Conservation (phyloP, 306 rosid species). For the Quercus wislizeni region DNA sequence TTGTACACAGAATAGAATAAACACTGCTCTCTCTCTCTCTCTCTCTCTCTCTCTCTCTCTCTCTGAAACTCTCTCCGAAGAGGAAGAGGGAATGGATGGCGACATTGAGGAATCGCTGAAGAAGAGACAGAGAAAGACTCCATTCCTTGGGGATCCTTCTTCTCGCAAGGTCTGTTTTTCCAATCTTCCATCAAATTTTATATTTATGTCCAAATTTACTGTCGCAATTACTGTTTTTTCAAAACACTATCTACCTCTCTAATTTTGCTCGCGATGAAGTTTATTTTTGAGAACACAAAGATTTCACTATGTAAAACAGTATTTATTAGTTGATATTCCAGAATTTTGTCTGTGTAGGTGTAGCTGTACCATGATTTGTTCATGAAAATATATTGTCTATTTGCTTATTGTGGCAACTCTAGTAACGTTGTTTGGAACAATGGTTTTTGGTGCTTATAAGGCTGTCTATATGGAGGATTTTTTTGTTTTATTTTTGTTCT, state of each 20-base stretch:
- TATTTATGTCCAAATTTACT: background rate
- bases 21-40: too few relatives aligned
- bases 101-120: slow-evolving; percentile 41
- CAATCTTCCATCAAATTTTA: background rate
- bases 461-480: background rate
- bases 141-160: slow-evolving; percentile 29
- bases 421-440: background rate
- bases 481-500: background rate
- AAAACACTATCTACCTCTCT: too few relatives aligned
- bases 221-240: background rate
- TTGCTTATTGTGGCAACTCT: too few relatives aligned
- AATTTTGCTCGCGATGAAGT: background rate
- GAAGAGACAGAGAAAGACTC: slow-evolving; percentile 31
- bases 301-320: background rate
- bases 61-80: background rate
- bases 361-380: too few relatives aligned
- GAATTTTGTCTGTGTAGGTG: too few relatives aligned
- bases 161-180: slow-evolving; percentile 38
- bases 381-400: too few relatives aligned
- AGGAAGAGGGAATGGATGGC: slow-evolving; percentile 34
- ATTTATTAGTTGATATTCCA: too few relatives aligned
- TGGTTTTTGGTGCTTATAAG: background rate
- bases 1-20: too few relatives aligned
- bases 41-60: background rate
- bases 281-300: background rate